Evolutionary conservation across 495 filamentous ascomycete species (phyloP).

Genomic region (Penicillium egyptiacum): DNA sequence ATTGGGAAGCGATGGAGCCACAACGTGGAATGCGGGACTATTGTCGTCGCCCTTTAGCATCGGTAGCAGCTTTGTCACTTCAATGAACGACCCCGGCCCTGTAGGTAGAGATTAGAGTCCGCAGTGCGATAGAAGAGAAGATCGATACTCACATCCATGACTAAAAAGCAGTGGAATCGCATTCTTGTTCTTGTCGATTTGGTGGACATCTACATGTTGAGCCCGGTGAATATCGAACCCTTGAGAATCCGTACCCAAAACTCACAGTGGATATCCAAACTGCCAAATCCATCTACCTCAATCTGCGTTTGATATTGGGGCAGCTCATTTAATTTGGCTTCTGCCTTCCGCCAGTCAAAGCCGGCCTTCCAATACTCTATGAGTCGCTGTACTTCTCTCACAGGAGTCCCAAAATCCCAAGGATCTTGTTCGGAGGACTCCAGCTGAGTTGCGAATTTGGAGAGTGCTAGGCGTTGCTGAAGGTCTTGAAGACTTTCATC

Average conservation of each 20-base stretch:
- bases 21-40: constrained; percentile 42
- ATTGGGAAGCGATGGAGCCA: constrained; percentile 46
- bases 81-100: constrained; percentile 44
- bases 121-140: not conserved
- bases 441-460: constrained; percentile 38
- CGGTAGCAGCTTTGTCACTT: constrained; percentile 40
- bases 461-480: constrained; percentile 36
- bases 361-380: constrained; percentile 38
- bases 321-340: constrained; percentile 43
- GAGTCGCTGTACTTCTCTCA: constrained; percentile 39
- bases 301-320: constrained; percentile 45
- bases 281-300: constrained; percentile 42
- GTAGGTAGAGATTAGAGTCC: not conserved
- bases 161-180: constrained; percentile 48
- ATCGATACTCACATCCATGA: constrained; percentile 41
- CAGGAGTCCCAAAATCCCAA: constrained; percentile 43
- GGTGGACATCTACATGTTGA: constrained; percentile 37
- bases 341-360: constrained; percentile 47
- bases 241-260: not conserved
- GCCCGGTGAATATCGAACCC: not conserved
- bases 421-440: constrained; percentile 37
- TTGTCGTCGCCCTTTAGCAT: constrained; percentile 24
- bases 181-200: constrained; percentile 28
- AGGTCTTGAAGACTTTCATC: constrained; percentile 39
- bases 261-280: constrained; percentile 44